phyloP scores from a whole-genome alignment of 306 rosid species.

The Quercus variabilis region DNA sequence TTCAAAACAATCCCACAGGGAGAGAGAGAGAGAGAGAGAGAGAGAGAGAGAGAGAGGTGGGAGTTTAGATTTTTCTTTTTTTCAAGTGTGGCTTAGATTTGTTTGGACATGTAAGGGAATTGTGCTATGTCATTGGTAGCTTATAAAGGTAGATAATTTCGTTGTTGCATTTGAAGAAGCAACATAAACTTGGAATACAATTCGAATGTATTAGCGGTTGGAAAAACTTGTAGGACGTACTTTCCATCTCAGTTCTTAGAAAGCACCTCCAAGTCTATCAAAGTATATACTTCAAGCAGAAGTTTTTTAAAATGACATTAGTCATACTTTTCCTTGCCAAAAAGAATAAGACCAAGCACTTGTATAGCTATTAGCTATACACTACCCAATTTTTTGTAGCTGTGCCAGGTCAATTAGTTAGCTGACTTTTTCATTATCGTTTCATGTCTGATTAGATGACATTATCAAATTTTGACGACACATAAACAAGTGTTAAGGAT shows the following conservation, averaged over 20 bases:
- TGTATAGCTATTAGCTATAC: neutral
- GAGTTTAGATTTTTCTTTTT: neutral
- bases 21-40: neutral
- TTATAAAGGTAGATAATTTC: conserved; percentile 27
- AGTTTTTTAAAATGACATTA: conserved; percentile 41
- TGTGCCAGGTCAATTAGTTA: neutral
- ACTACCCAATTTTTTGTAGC: neutral
- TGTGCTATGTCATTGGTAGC: conserved; percentile 12
- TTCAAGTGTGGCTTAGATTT: neutral
- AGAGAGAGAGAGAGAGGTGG: conserved; percentile 1
- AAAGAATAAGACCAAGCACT: conserved; percentile 13
- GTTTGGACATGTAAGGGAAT: conserved; percentile 18
- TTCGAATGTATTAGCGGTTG: conserved; percentile 34
- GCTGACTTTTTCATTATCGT: conserved; percentile 8
- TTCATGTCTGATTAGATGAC: conserved; percentile 8
- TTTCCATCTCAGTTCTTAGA: conserved; percentile 39
- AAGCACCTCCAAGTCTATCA: conserved; percentile 41
- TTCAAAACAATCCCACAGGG: neutral
- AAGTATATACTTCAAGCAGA: conserved; percentile 57
- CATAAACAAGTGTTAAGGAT: neutral
- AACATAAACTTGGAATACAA: conserved; percentile 53
- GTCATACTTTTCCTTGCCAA: conserved; percentile 36
- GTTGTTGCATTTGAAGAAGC: conserved; percentile 22
- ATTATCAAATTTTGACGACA: neutral
- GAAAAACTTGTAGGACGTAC: conserved; percentile 64